phyloP scores from a whole-genome alignment of 768 basidiomycete species.

The Nidula microcarpa region DNA sequence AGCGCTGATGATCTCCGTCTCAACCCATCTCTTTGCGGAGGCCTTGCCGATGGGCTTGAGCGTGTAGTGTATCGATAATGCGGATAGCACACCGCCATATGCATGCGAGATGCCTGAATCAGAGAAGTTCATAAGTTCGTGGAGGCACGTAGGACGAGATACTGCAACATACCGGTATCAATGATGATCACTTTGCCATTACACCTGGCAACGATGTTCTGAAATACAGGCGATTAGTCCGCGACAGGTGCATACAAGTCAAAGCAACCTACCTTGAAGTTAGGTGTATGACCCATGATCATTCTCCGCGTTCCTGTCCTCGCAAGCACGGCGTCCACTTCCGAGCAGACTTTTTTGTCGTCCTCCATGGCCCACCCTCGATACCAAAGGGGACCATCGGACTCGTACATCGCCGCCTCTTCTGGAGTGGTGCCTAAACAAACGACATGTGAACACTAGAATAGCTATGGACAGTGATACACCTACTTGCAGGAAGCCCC shows the following conservation, averaged over 20 bases:
- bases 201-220: constrained; percentile 84
- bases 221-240: not conserved
- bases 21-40: constrained; percentile 44
- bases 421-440: constrained; percentile 52
- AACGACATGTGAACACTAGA: constrained; percentile 10
- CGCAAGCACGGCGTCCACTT: constrained; percentile 67
- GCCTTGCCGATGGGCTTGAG: constrained; percentile 57
- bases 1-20: constrained; percentile 64
- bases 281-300: constrained; percentile 97
- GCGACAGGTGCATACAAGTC: not conserved
- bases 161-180: constrained; percentile 66
- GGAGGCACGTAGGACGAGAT: not conserved
- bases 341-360: constrained; percentile 65
- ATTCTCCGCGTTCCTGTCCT: constrained; percentile 81
- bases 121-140: not conserved
- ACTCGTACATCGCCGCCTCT: constrained; percentile 69
- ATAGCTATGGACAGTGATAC: not conserved
- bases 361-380: constrained; percentile 83
- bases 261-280: constrained; percentile 56
- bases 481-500: constrained; percentile 56
- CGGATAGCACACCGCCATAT: constrained; percentile 90
- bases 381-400: constrained; percentile 91
- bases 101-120: constrained; percentile 85
- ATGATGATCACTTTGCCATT: constrained; percentile 93
- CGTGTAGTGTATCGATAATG: constrained; percentile 82